Evolutionary conservation across 2,329 filamentous ascomycete genomes (phyloP), one percentile per base, ranked within the genome.

Genomic region (Ceratocystis cacaofunesta): DNA sequence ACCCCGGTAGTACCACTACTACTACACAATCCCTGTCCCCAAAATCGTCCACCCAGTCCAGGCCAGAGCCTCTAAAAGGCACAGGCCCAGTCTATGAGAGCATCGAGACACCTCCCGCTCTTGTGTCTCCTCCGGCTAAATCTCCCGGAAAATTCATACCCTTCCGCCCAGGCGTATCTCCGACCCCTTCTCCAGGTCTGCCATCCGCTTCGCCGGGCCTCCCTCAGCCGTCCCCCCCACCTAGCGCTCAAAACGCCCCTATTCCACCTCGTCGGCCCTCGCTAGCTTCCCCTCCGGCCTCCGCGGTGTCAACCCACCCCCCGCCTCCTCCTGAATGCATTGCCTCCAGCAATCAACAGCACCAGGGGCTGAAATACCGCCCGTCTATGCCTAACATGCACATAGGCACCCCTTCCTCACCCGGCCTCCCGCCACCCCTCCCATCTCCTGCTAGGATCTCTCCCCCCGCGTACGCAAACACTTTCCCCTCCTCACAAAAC

Each of bases 371-470:
- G 22, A 46, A 36, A 17, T 62, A 52, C 48, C 58, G 60, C 30
- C 65, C 65, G 8, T 62, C 58, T 22, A 63, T 66, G 65, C 65
- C 65, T n/a, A 66, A 66, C 55, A 66, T 66, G 50, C 60, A 66
- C 52, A 25, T 66, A 25, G 60, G 65, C 19, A 36, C 25, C 3
- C 41, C 61, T 43, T n/a, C 19, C 44, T 46, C 61, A 15, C 22
- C 25, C 8, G 61, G 25, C 8, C 17, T 22, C 17, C 58, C 58
- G 22, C 58, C 61, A n/a, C 61, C 61, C 12, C 61, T 48, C 19
- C 61, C 61, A 8, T 48, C 41, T 15, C 25, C 61, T 15, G 19
- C 41, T 3, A 41, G 3, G 17, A 22, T n/a, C 43, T 6, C 44
- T 43, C 22, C 60, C n/a, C 32, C 60, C 22, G 22, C 60, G 7